Conservation (phyloP, 176 grass and related monocot genomes). For the Cocos nucifera region DNA sequence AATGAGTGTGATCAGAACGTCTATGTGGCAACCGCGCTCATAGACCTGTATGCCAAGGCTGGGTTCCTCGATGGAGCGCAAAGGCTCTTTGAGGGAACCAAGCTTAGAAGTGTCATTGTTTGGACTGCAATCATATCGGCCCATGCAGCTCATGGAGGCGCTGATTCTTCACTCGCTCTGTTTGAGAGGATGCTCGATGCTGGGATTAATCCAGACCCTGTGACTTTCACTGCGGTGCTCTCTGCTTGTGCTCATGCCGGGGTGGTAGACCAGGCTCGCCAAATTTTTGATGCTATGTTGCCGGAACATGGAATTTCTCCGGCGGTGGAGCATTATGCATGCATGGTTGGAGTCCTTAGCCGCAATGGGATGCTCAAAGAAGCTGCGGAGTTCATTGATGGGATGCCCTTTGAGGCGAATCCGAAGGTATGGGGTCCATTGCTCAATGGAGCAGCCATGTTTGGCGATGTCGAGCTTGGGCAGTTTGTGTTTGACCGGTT, state of each 20-base stretch:
- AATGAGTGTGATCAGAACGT: constrained; percentile 44
- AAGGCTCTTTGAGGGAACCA: constrained; percentile 28
- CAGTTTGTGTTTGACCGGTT: constrained; percentile 35
- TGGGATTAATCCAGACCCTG: constrained; percentile 30
- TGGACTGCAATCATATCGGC: constrained; percentile 67
- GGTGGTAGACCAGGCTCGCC: constrained; percentile 41
- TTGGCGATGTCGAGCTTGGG: constrained; percentile 43
- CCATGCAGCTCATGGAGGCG: constrained; percentile 46
- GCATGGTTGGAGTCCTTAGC: constrained; percentile 51
- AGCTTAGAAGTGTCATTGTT: constrained; percentile 28
- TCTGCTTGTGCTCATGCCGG: constrained; percentile 51
- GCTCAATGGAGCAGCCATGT: constrained; percentile 43
- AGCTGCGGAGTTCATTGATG: constrained; percentile 36
- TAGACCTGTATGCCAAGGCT: constrained; percentile 51
- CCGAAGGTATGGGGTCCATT: constrained; percentile 53
- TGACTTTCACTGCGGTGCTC: constrained; percentile 53
- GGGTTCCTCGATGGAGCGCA: constrained; percentile 39
- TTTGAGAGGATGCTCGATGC: constrained; percentile 37
- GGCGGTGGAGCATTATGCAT: constrained; percentile 46
- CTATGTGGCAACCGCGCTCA: constrained; percentile 32
- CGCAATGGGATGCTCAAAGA: constrained; percentile 52
- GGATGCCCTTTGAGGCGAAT: constrained; percentile 55
- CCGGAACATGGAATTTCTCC: constrained; percentile 27
- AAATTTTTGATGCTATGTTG: constrained; percentile 50
- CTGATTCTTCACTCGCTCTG: constrained; percentile 22